A percentile compares a stretch with the other conserved stretches of the same genome.
phyloP scores from a whole-genome alignment of 495 filamentous ascomycete genomes.

The Rusavskia elegans region DNA sequence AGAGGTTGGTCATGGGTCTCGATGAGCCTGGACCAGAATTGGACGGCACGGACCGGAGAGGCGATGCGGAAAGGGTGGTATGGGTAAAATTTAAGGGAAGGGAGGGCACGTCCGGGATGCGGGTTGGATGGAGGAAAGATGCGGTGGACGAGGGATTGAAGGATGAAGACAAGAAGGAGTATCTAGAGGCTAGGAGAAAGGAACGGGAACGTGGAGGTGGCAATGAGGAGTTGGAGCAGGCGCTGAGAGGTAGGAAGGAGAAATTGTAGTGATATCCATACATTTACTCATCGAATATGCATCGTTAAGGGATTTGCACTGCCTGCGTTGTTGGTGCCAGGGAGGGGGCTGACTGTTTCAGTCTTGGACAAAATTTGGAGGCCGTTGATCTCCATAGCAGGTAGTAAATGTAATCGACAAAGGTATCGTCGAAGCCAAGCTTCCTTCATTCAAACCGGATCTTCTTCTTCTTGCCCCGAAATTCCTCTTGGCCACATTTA shows the following conservation, averaged over 20 bases:
- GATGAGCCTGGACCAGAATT: conserved; percentile 60
- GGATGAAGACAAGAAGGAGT: background rate
- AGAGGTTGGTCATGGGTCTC: conserved; percentile 46
- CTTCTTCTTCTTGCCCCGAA: background rate
- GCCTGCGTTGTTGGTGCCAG: no score
- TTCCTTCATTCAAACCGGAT: background rate
- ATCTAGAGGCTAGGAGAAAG: background rate
- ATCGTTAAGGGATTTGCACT: no score
- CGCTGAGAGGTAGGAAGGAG: background rate
- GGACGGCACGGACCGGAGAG: conserved; percentile 39
- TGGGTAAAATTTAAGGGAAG: conserved; percentile 27
- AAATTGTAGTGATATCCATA: background rate
- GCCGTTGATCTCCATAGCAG: no score
- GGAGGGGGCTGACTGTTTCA: no score
- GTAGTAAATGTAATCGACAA: no score
- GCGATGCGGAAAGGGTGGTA: conserved; percentile 60
- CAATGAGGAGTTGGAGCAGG: background rate
- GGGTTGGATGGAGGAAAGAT: conserved; percentile 13
- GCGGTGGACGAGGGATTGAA: background rate
- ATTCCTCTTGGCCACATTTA: background rate
- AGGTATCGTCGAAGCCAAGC: no score
- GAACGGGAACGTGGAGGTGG: background rate
- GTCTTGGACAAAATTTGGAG: no score
- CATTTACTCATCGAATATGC: background rate
- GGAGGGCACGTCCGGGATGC: conserved; percentile 19